phyloP scores from a whole-genome alignment of 371 early-diverging fungal genomes.

The Gilbertella persicaria region DNA sequence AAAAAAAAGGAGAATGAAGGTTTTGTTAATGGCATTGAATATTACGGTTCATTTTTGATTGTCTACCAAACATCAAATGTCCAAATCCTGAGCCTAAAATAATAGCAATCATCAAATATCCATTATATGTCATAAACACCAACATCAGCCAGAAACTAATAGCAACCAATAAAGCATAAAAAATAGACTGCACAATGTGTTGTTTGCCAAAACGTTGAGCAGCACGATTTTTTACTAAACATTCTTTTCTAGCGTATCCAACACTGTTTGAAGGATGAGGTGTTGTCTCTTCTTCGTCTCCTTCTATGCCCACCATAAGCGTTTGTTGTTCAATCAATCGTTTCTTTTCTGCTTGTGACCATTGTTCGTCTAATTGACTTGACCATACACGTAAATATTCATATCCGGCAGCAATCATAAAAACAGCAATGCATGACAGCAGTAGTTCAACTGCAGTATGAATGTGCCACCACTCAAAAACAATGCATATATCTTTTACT shows the following conservation, averaged over 20 bases:
- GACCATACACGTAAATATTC: slow-evolving; percentile 54
- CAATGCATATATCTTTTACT: slow-evolving; percentile 67
- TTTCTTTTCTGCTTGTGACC: slow-evolving; percentile 34
- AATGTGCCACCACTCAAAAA: slow-evolving; percentile 74
- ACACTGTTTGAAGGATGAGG: not conserved
- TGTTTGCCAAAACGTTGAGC: slow-evolving; percentile 41
- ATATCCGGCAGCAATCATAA: slow-evolving; percentile 58
- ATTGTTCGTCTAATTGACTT: slow-evolving; percentile 48
- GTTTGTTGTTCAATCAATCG: slow-evolving; percentile 15
- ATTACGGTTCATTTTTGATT: slow-evolving; percentile 17
- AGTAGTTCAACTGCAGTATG: slow-evolving; percentile 49
- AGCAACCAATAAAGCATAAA: slow-evolving; percentile 68
- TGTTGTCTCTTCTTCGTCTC: not conserved
- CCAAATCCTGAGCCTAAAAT: slow-evolving; percentile 68
- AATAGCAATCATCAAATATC: slow-evolving; percentile 67
- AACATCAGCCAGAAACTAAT: slow-evolving; percentile 82
- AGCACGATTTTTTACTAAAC: not conserved
- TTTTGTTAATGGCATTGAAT: slow-evolving; percentile 31
- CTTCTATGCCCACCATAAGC: not conserved
- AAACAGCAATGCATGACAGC: slow-evolving; percentile 57
- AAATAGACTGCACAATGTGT: slow-evolving; percentile 51
- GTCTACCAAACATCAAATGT: slow-evolving; percentile 55
- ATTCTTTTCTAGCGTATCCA: slow-evolving; percentile 3
- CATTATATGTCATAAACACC: slow-evolving; percentile 84
- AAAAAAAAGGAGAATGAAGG: not conserved